phyloP scores from a whole-genome alignment of 2,329 filamentous ascomycete genomes.

The Cladosporium halotolerans region DNA sequence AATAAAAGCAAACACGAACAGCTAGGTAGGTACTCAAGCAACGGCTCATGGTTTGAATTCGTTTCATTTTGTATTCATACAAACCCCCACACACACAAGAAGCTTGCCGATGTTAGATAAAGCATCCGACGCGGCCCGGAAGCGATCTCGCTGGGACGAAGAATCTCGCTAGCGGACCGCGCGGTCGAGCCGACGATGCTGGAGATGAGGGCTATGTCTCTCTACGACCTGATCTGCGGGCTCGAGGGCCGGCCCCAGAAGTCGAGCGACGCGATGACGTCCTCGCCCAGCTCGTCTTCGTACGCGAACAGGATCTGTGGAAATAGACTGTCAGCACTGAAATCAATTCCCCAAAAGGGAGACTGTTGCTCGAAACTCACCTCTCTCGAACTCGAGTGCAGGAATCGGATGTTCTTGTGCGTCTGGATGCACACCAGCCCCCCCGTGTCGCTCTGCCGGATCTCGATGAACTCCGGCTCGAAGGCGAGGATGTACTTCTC shows the following conservation, averaged over 20 bases:
- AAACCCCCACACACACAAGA: background rate
- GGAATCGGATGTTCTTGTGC: conserved; percentile 93
- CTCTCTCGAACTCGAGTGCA: conserved; percentile 95
- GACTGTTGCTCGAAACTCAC: conserved; percentile 46
- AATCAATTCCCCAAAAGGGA: background rate
- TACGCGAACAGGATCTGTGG: conserved; percentile 90
- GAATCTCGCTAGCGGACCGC: background rate
- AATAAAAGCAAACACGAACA: too few relatives aligned
- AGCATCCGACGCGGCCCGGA: background rate
- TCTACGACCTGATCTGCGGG: conserved; percentile 1
- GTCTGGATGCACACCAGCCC: conserved; percentile 90
- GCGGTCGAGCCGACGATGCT: background rate
- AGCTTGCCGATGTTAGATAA: background rate
- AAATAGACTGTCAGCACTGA: conserved; percentile 15
- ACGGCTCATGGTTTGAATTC: background rate
- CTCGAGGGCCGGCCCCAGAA: conserved; percentile 62
- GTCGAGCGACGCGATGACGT: conserved; percentile 89
- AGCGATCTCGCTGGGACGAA: background rate
- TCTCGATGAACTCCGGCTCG: conserved; percentile 94
- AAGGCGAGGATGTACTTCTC: conserved; percentile 91
- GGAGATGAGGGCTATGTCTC: background rate
- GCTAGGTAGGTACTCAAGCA: too few relatives aligned
- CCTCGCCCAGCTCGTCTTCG: conserved; percentile 89
- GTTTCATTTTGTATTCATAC: conserved; percentile 10
- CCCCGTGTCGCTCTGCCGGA: conserved; percentile 89